A percentile compares a stretch with the other conserved stretches of the same genome.
These are phyloP conservation scores for Plasmodium sp. DNA, from an alignment of 169 alveolate species.

Conservation along the genomic window DNA sequence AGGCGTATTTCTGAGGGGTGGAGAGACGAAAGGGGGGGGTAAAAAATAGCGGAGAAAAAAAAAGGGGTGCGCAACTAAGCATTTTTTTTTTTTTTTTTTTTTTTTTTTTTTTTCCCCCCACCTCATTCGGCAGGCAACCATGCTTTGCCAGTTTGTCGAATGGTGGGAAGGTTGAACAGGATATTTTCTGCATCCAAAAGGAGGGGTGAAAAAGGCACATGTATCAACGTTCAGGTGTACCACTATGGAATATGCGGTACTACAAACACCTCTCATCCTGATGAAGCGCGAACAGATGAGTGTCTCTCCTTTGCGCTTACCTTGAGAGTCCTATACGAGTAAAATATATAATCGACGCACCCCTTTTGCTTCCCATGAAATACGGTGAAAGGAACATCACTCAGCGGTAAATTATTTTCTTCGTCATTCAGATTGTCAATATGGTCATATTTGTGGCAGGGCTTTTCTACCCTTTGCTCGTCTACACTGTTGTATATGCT, in stretches of 20 bases:
- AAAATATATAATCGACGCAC: slow-evolving; percentile 88
- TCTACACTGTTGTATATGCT: slow-evolving; percentile 45
- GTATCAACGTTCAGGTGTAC: slow-evolving; percentile 7
- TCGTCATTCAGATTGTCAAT: slow-evolving; percentile 20
- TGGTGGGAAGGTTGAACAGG: slow-evolving; percentile 36
- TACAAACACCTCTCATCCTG: neutral
- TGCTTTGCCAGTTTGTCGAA: slow-evolving; percentile 37
- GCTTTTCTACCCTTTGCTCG: slow-evolving; percentile 4
- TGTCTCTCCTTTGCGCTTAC: slow-evolving; percentile 31
- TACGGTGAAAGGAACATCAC: slow-evolving; percentile 82
- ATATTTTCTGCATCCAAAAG: slow-evolving; percentile 29
- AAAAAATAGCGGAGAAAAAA: neutral
- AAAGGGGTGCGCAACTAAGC: neutral
- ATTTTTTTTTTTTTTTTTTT: neutral
- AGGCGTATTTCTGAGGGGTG: slow-evolving; percentile 35
- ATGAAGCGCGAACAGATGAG: neutral
- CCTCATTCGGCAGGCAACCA: slow-evolving; percentile 72
- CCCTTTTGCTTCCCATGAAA: slow-evolving; percentile 90
- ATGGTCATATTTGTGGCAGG: slow-evolving; percentile 51
- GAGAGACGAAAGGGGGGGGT: neutral
- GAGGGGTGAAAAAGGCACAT: neutral
- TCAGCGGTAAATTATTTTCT: slow-evolving; percentile 26
- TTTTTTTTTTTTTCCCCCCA: neutral
- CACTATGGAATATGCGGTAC: neutral
- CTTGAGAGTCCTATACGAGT: slow-evolving; percentile 74